Base-by-base conservation (phyloP, 2,329 filamentous ascomycete genomes). In the Dichotomopilus funicola region DNA sequence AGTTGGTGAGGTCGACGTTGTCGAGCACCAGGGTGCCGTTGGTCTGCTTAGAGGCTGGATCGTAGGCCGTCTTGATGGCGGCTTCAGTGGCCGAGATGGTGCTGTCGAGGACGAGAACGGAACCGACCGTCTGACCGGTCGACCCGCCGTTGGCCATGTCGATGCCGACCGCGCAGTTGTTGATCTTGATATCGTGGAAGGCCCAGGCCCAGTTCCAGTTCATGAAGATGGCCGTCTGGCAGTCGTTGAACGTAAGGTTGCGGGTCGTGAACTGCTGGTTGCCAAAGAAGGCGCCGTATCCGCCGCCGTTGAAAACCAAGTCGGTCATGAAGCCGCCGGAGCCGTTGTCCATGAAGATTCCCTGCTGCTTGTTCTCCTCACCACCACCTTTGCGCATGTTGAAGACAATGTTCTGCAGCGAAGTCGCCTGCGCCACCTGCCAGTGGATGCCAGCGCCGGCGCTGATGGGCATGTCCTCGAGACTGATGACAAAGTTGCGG, bases 141-240 rank as follows among this genome's bases (percentile, higher is more conserved):
- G 75, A 69, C 33, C 77, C 81, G 49, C 82, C 80, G 62, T 80
- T 81, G 52, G 86, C 81, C 83, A 95, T 89, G 71, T 95, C 87
- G 60, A 95, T 75, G 54, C 88, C 90, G 41, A 91, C 72, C n/a
- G 76, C 73, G 67, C 86, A 89, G 68, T 86, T 83, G 69, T 89
- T 84, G 71, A 95, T 88, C 46, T 74, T 79, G 40, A 95, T 63
- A 38, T 82, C 87, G 68, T 92, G 89, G 72, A 94, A 82, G 45
- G 86, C 83, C 86, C 88, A 95, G 13, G 84, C 77, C 90, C 90
- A 95, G 74, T 92, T 89, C 90, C 90, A 95, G 76, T 91, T 91
- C 84, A 94, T 87, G 73, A 82, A 89, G 61, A 95, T 83, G 59
- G 88, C 90, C 1, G 89, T 95, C 67, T 89, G 80, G 75, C 88